Base-by-base conservation (phyloP, 306 rosid species). In the Gleditsia sinensis region DNA sequence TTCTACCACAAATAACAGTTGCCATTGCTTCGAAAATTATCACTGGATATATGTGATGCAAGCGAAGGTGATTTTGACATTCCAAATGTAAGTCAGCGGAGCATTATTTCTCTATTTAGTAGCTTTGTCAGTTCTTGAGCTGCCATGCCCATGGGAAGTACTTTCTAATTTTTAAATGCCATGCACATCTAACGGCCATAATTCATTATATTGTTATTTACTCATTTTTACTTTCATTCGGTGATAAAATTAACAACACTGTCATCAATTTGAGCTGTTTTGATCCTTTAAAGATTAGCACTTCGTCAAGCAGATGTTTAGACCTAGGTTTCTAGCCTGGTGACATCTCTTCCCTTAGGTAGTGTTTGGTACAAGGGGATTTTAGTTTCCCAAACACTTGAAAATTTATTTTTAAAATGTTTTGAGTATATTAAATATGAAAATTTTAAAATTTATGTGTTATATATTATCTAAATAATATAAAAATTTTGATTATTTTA, bases 41-140 rank as follows among this genome's bases (percentile, higher is more conserved):
- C 93, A 16, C 76, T 92, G 74, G 97, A 90, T 83, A 10, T 85
- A 75, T 92, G 97, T 72, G 97, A 92, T 85, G 90, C 97, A 28
- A 71, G 77, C 32, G 89, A 89, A 67, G 93, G 90, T 68, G 88
- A 79, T 74, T 89, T 84, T 78, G 88, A 89, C 80, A 71, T 89
- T 82, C 96, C 96, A 48, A 71, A 78, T 33, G 96, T 92, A 83
- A 88, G 97, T 78, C 66, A 17, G 54, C 16, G 32, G 58, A 67
- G 57, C 70, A 36, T 49, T 34, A 46, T 23, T 56, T 39, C 23
- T 23, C 53, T 20, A 42, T 7, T 69, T 69, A 14, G 46, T 48
- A 54, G 40, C 49, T 69, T 42, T 34, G 11, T 54, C 21, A 59
- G 46, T 59, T 75, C 55, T 62, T 20, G 48, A 23, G 53, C 34